These are phyloP conservation scores for Epichloe sibirici DNA, from an alignment of 2,329 filamentous ascomycete genomes.

Conservation along the genomic window DNA sequence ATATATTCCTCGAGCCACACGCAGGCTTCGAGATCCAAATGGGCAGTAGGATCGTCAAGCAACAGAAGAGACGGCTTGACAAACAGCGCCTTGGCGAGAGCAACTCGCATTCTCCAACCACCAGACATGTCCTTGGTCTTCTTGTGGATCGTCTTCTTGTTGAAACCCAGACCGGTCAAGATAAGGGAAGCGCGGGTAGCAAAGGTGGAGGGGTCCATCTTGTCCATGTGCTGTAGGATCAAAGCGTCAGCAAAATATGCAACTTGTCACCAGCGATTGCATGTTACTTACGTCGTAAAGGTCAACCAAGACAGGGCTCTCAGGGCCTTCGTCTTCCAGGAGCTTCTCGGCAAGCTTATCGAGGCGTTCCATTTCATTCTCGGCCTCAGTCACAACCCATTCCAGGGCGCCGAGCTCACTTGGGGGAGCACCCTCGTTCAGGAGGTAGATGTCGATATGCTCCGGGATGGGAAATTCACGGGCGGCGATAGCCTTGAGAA, in stretches of 20 bases:
- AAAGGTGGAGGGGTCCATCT: slow-evolving; percentile 97
- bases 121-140: slow-evolving; percentile 99
- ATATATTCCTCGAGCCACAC: slow-evolving; percentile 99
- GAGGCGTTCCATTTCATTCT: slow-evolving; percentile 81
- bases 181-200: slow-evolving; percentile 91
- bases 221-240: slow-evolving; percentile 74
- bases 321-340: slow-evolving; percentile 83
- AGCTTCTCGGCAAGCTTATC: slow-evolving; percentile 83
- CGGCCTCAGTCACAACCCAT: slow-evolving; percentile 92
- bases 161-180: slow-evolving; percentile 96
- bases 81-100: slow-evolving; percentile 92
- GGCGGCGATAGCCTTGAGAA: slow-evolving; percentile 85
- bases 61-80: slow-evolving; percentile 93
- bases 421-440: slow-evolving; percentile 95
- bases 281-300: slow-evolving; percentile 70
- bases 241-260: slow-evolving; percentile 10
- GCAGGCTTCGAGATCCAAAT: slow-evolving; percentile 98
- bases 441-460: slow-evolving; percentile 93
- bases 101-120: slow-evolving; percentile 99
- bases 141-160: slow-evolving; percentile 95
- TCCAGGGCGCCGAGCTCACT: slow-evolving; percentile 84
- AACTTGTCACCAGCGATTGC: not conserved
- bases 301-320: slow-evolving; percentile 81
- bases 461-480: slow-evolving; percentile 94
- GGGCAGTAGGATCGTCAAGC: slow-evolving; percentile 95